Conservation (phyloP, 306 rosid species). For the Vigna unguiculata region DNA sequence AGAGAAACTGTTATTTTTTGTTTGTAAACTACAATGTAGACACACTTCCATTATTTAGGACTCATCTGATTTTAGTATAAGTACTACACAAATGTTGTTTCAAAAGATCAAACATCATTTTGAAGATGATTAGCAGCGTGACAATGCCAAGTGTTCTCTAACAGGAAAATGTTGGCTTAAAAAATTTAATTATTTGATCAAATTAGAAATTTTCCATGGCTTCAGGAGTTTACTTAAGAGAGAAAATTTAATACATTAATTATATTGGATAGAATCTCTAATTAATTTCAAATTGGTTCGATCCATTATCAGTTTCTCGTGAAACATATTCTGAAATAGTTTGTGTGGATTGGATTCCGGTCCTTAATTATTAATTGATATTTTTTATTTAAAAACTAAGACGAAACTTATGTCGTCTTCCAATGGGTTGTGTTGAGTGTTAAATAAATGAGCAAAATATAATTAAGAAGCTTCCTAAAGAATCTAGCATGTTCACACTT, state of each 20-base stretch:
- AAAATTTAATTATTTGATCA: too few species aligned
- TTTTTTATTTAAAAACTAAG: not conserved
- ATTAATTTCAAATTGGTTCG: too few species aligned
- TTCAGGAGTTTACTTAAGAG: too few species aligned
- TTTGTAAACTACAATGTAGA: not conserved
- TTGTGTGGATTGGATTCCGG: not conserved
- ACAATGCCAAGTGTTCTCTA: not conserved
- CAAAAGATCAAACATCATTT: not conserved
- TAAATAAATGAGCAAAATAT: not conserved
- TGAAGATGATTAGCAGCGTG: not conserved
- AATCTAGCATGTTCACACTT: conserved; percentile 38
- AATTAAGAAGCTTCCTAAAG: conserved; percentile 19
- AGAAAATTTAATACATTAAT: too few species aligned
- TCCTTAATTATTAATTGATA: not conserved
- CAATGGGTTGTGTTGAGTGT: not conserved
- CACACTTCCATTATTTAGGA: not conserved
- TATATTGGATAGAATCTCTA: too few species aligned
- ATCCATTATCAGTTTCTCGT: too few species aligned
- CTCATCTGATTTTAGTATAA: not conserved
- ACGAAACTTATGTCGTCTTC: not conserved
- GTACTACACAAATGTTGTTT: not conserved
- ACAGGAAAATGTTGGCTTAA: not conserved
- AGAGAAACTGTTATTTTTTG: not conserved
- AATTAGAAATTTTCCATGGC: too few species aligned
- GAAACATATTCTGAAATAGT: too few species aligned